These are phyloP conservation scores for Termitomyces sp. DNA, from an alignment of 768 basidiomycete species.

Conservation along the genomic window DNA sequence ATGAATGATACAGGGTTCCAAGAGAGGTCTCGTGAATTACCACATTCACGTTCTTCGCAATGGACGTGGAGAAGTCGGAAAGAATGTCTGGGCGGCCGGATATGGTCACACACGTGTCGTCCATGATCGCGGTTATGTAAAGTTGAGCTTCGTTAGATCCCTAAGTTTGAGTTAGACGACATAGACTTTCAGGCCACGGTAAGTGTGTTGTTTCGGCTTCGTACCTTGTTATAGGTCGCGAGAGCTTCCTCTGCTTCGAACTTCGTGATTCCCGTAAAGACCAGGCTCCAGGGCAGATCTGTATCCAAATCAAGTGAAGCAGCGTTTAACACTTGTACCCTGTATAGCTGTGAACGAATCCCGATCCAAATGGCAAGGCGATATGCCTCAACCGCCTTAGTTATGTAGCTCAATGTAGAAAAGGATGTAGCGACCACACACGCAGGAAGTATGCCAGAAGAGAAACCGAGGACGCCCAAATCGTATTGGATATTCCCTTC, in stretches of 20 bases:
- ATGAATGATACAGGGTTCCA: slow-evolving; percentile 49
- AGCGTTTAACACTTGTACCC: slow-evolving; percentile 14
- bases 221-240: slow-evolving; percentile 15
- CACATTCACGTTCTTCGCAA: slow-evolving; percentile 25
- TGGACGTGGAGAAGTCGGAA: slow-evolving; percentile 31
- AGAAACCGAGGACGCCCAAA: slow-evolving; percentile 44
- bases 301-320: slow-evolving; percentile 22
- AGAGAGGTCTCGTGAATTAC: slow-evolving; percentile 39
- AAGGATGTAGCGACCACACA: slow-evolving; percentile 44
- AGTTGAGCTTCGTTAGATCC: slow-evolving; percentile 20
- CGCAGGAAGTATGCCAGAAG: slow-evolving; percentile 53
- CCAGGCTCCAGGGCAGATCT: slow-evolving; percentile 20
- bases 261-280: slow-evolving; percentile 22
- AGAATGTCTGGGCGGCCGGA: slow-evolving; percentile 55
- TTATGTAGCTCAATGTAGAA: slow-evolving; percentile 35
- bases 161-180: slow-evolving; percentile 8
- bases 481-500: slow-evolving; percentile 29
- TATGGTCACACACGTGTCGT: slow-evolving; percentile 43
- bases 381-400: slow-evolving; percentile 40
- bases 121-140: slow-evolving; percentile 47
- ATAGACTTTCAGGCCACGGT: slow-evolving; percentile 7
- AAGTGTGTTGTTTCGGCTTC: not conserved
- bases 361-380: slow-evolving; percentile 51
- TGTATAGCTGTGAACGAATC: slow-evolving; percentile 34
- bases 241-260: slow-evolving; percentile 22